Evolutionary conservation across 2,329 filamentous ascomycete genomes (phyloP), one percentile per base, ranked within the genome.

Genomic region (Diaporthe velutina): DNA sequence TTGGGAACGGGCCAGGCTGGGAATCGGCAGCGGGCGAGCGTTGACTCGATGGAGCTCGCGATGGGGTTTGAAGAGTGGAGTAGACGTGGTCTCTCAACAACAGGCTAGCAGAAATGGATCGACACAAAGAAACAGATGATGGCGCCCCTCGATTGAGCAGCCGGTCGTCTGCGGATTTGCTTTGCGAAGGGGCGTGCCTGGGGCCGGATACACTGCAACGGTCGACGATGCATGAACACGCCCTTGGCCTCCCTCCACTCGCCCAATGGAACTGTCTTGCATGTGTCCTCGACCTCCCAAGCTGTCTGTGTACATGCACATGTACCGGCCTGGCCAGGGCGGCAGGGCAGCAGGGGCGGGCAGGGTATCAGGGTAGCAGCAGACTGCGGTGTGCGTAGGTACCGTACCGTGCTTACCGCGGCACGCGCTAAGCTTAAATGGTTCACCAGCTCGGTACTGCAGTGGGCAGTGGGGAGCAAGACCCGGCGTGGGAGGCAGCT

Each of bases 61-160:
- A 72, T 72, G 70, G 70, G 70, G 70, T 72, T 54, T 52, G 57
- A 50, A 64, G 60, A 64, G 70, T 72, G 70, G 70, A 72, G 70
- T 54, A 48, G 45, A 45, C 57, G 57, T 64, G 58, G 67, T 58
- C 57, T 72, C 70, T 72, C 45, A 45, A 72, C 50, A 52, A 38
- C 42, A 25, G 52, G 60, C 57, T 60, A 72, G 70, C 58, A 64
- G 48, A 42, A 64, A 72, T 72, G 57, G 57, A 72, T 64, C 70
- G 55, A 35, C 68, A 71, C 70, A 71, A 61, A 50, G 70, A 54
- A 68, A 68, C 64, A 54, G 64, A 54, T 40, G 48, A 68, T 40
- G 48, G 64, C 64, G 64, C 64, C 48, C 33, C 48, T 68, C 64
- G 64, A 68, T 68, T 68, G 48, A 68, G 48, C 64, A 68, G n/a